phyloP scores from a whole-genome alignment of 164 flowering plant genomes.

The Sextonia rubra region DNA sequence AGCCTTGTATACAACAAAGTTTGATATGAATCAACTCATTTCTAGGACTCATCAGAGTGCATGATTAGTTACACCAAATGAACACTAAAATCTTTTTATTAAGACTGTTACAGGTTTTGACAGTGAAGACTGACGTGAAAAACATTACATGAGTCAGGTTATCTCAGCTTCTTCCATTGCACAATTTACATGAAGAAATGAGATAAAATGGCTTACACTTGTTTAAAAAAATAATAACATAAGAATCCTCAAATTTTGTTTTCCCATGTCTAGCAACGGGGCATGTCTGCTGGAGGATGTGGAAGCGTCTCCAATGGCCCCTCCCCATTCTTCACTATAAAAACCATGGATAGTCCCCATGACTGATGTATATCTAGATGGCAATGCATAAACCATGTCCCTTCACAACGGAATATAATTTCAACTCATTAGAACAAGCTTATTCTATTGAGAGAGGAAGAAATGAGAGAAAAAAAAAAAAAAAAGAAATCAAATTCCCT shows the following conservation, averaged over 20 bases:
- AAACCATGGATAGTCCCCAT: slow-evolving; percentile 55
- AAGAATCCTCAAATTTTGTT: background rate
- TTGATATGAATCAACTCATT: too few relatives aligned
- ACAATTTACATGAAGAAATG: background rate
- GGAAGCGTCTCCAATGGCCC: slow-evolving; percentile 49
- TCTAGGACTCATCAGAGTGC: too few relatives aligned
- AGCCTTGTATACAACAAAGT: too few relatives aligned
- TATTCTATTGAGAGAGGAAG: too few relatives aligned
- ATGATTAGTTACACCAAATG: too few relatives aligned
- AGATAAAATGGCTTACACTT: background rate
- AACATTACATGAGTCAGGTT: background rate
- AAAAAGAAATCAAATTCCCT: background rate
- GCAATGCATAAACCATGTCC: slow-evolving; percentile 77
- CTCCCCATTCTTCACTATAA: slow-evolving; percentile 61
- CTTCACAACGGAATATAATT: slow-evolving; percentile 17
- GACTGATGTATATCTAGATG: slow-evolving; percentile 55
- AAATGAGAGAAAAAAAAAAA: too few relatives aligned
- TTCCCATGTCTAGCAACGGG: slow-evolving; percentile 37
- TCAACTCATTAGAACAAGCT: background rate
- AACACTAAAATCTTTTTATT: too few relatives aligned
- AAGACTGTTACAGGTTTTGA: too few relatives aligned
- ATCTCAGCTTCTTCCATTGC: background rate
- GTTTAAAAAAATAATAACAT: too few relatives aligned
- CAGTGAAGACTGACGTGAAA: too few relatives aligned
- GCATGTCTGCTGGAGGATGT: slow-evolving; percentile 60